Base-by-base conservation (phyloP, 2,329 filamentous ascomycete genomes). In the Microcyclosporella mali region DNA sequence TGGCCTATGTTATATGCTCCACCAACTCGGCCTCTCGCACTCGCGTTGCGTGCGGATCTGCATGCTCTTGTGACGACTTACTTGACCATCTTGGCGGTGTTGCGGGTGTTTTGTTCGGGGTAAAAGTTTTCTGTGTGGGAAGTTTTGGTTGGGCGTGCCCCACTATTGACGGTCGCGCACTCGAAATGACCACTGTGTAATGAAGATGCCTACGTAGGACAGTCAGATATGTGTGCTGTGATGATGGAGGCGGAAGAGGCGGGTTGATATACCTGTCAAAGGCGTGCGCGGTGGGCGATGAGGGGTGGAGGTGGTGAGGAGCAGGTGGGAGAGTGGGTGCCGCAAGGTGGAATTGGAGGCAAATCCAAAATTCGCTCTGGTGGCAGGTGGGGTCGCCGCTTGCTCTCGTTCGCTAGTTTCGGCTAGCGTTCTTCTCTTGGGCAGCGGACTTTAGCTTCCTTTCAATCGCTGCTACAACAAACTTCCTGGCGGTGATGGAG, bases 21-120 rank as follows among this genome's bases (percentile, higher is more conserved):
- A 25, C 21, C 21, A 9, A 25, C 15, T 11, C 14, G 11, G 30
- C 39, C 35, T 35, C 34, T 30, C 35, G 21, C 4, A 25, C 21
- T 25, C 21, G 21, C 4, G 6, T 9, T 25, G 4, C 21, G 9
- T 25, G 21, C 9, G 21, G 21, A 6, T 25, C 21, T 25, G 21
- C 19, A 19, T 31, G 2, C 17, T 19, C 32, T 28, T 18, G 21
- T 9, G 14, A 17, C 6, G 33, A 34, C 33, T 34, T 85, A 95
- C 89, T 97, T 95, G 72, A 98, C 92, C 92, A 98, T 98, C 72
- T 88, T 95, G 84, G 77, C 88, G 86, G 88, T 86, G 33, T 44
- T 51, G 36, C 41, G 40, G 16, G 42, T 38, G 40, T 40, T 31
- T 34, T 50, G 21, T 6, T 25, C 6, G 21, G 21, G 21, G 21